Base-by-base conservation (phyloP, 2,329 filamentous ascomycete genomes). In the Fusarium kyushuense region DNA sequence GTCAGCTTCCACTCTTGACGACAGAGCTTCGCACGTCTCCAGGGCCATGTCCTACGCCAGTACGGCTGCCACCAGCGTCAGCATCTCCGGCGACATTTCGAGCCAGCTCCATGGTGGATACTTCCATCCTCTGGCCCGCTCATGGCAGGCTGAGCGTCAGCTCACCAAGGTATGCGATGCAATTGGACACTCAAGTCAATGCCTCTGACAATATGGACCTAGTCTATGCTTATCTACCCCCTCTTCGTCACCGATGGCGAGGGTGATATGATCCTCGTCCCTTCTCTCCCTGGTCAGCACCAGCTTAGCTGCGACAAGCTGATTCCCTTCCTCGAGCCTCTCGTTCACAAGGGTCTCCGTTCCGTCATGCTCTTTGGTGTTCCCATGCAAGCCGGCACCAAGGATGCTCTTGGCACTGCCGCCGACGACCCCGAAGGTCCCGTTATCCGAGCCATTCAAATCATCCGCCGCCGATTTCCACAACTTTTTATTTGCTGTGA, bases 171-270 rank as follows among this genome's bases (percentile, higher is more conserved):
- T 92, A 72, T 58, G 84, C 74, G 13, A 27, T 29, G 33, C 32
- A 42, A 54, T 36, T 47, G 35, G 52, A 40, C 29, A 17, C 30
- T 9, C 16, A 46, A 25, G 19, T 23, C 6, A 46, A 25, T 13
- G 29, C 54, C 30, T 49, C 69, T 74, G 63, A 74, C 63, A 33
- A 51, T 29, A 35, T 12, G 42, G 11, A 21, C 63, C 12, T 74
- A 97, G 93, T 96, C 94, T 36, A 98, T 98, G 96, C 90, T 99
- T 75, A 97, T 99, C 76, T 98, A 96, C 81, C 96, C 96, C 14
- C 87, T 99, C 71, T 99, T 99, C 83, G 89, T 99, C 70, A 97
- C 96, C 75, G 96, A 99, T 80, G 89, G 92, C 76, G 92, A 95
- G 35, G 93, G 98, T 75, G 95, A 98, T 82, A 92, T 97, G 82